These are phyloP conservation scores for Thozetella sp. DNA, from an alignment of 495 filamentous ascomycete genomes.

Conservation along the genomic window DNA sequence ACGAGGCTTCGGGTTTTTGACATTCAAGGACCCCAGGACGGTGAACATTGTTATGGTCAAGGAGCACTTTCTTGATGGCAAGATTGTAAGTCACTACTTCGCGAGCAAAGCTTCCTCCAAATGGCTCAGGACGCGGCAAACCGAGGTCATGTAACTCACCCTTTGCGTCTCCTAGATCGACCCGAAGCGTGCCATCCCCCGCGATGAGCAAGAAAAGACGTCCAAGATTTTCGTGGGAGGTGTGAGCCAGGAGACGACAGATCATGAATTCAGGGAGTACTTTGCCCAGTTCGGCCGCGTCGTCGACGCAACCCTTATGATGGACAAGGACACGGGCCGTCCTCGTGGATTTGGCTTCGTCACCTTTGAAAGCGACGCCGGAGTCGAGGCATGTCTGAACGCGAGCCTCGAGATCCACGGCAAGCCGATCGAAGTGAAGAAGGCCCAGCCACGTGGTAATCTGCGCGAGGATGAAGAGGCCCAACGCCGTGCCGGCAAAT, in stretches of 20 bases:
- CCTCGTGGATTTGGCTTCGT: conserved; percentile 98
- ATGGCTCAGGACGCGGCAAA: not conserved
- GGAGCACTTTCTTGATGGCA: conserved; percentile 96
- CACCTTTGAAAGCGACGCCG: conserved; percentile 94
- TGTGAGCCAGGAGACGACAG: conserved; percentile 94
- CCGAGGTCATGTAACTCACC: conserved; percentile 8
- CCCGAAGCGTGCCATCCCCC: conserved; percentile 94
- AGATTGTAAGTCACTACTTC: conserved; percentile 74
- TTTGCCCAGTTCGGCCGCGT: conserved; percentile 96
- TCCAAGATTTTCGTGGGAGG: conserved; percentile 98
- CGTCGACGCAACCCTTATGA: conserved; percentile 97
- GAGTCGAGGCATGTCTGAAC: conserved; percentile 87
- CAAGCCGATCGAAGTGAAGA: conserved; percentile 97
- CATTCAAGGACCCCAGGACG: conserved; percentile 94
- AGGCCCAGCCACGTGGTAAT: conserved; percentile 93
- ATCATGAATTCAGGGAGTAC: conserved; percentile 93
- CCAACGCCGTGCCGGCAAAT: conserved; percentile 58
- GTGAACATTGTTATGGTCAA: conserved; percentile 99
- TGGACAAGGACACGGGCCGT: conserved; percentile 97
- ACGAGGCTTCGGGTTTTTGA: conserved; percentile 95
- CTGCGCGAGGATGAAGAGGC: conserved; percentile 88
- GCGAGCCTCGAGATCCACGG: conserved; percentile 84
- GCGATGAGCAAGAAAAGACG: conserved; percentile 96
- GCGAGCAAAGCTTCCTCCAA: not conserved
- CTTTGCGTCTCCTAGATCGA: conserved; percentile 70